A percentile compares a stretch with the other conserved stretches of the same genome.
Evolutionary conservation across 1,139 yeast genomes (phyloP).

Genomic region (Candida sanyaensis): DNA sequence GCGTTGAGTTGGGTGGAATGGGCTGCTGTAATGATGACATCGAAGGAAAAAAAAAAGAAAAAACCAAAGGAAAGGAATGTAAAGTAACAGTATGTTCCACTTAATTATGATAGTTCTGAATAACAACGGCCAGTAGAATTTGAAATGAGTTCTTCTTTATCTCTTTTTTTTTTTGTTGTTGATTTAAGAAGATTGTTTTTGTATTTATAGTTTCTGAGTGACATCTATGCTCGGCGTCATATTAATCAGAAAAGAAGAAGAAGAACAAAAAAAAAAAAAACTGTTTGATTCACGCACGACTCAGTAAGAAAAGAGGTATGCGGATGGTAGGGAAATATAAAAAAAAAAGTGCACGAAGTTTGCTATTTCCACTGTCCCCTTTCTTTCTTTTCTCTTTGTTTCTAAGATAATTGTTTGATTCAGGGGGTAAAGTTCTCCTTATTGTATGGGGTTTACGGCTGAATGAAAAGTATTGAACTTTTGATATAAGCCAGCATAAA

Average conservation of each 20-base stretch:
- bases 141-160: too few relatives aligned
- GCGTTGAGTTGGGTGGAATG: slow-evolving; percentile 12
- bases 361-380: background rate
- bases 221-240: slow-evolving; percentile 1
- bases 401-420: too few relatives aligned
- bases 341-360: background rate
- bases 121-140: too few relatives aligned
- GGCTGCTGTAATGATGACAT: slow-evolving; percentile 9
- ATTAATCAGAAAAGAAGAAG: background rate
- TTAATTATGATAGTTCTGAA: background rate
- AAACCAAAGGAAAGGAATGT: background rate
- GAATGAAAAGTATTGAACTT: too few relatives aligned
- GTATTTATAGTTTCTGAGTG: slow-evolving; percentile 1
- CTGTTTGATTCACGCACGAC: background rate
- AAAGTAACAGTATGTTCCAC: background rate
- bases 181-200: background rate
- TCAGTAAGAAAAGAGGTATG: background rate
- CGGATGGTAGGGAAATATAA: background rate
- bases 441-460: too few relatives aligned
- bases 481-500: too few relatives aligned
- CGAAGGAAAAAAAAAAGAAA: background rate
- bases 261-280: background rate
- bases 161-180: slow-evolving; percentile 1
- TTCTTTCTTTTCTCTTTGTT: background rate
- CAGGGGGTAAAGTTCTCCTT: too few relatives aligned